Percentiles rank a stretch among this genome's conserved stretches.
Evolutionary conservation across 768 basidiomycete genomes (phyloP).

Genomic region (Myochromella boudieri): DNA sequence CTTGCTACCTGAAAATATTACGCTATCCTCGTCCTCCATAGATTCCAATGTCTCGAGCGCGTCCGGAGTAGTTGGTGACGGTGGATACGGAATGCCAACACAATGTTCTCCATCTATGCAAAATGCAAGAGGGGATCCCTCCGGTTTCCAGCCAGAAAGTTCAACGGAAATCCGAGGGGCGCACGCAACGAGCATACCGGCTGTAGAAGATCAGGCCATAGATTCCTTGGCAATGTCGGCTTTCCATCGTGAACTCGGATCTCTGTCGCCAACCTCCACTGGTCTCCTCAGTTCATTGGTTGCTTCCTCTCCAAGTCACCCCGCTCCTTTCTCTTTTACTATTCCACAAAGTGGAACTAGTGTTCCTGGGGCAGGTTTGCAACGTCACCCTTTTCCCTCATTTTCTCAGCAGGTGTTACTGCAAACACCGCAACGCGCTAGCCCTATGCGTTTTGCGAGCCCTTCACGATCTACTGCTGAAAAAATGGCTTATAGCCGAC

Average conservation of each 20-base stretch:
- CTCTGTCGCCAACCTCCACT: conserved; percentile 61
- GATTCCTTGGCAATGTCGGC: too few relatives aligned
- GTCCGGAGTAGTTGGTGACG: too few relatives aligned
- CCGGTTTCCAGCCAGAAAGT: too few relatives aligned
- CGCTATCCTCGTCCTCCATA: too few relatives aligned
- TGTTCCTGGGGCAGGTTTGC: not conserved
- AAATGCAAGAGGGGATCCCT: too few relatives aligned
- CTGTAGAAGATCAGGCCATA: too few relatives aligned
- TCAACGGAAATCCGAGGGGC: too few relatives aligned
- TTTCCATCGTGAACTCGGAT: conserved; percentile 44
- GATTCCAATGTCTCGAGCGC: too few relatives aligned
- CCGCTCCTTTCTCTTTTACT: not conserved
- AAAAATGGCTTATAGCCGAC: conserved; percentile 32
- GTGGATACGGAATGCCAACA: too few relatives aligned
- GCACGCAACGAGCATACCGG: too few relatives aligned
- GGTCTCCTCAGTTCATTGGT: conserved; percentile 39
- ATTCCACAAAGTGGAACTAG: not conserved
- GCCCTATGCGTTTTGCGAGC: conserved; percentile 21
- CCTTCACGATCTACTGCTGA: conserved; percentile 15
- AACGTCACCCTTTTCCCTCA: conserved; percentile 4
- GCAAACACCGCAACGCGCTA: conserved; percentile 17
- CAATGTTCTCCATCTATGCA: too few relatives aligned
- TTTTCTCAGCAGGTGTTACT: conserved; percentile 20
- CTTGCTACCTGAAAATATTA: conserved; percentile 5
- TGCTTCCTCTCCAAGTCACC: conserved; percentile 17